A percentile compares a stretch with the other conserved stretches of the same genome.
Conservation (phyloP, 352 stramenopile genomes). For the Globisporangium cylindrosporum region DNA sequence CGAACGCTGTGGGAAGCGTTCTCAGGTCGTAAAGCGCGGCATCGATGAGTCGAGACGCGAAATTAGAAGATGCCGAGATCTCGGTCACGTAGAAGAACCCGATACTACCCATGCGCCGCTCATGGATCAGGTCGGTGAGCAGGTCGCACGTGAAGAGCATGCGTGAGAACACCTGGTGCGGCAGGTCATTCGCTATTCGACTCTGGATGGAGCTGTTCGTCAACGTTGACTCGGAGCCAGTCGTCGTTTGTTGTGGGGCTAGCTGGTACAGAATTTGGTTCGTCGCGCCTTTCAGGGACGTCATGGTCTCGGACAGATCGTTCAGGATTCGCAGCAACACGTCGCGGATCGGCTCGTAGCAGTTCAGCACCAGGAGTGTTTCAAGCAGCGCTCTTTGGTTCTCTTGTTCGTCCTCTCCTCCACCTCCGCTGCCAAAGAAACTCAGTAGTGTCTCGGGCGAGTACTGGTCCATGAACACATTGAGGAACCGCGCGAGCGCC, state of each 20-base stretch:
- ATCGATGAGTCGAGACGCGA: conserved; percentile 40
- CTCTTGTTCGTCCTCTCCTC: not conserved
- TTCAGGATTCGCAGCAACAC: conserved; percentile 57
- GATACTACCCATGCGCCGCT: conserved; percentile 52
- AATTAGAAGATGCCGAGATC: conserved; percentile 31
- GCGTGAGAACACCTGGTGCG: conserved; percentile 51
- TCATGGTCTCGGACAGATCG: conserved; percentile 25
- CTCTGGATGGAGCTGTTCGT: conserved; percentile 19
- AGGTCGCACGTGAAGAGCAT: conserved; percentile 83
- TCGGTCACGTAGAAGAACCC: conserved; percentile 47
- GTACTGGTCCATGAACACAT: conserved; percentile 69
- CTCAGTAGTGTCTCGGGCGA: conserved; percentile 44
- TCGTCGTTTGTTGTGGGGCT: conserved; percentile 23
- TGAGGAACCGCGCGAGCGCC: conserved; percentile 53
- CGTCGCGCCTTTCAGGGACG: conserved; percentile 23
- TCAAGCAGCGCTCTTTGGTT: conserved; percentile 45
- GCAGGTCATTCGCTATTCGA: conserved; percentile 30
- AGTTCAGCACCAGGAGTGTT: conserved; percentile 54
- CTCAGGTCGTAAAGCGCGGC: conserved; percentile 38
- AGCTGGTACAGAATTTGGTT: conserved; percentile 53
- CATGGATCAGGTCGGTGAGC: conserved; percentile 75
- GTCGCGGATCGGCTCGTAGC: conserved; percentile 67
- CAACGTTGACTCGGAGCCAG: conserved; percentile 1
- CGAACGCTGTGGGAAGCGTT: conserved; percentile 50
- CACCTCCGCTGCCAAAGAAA: conserved; percentile 37